These are phyloP conservation scores for Aspergillus wentii DNA, from an alignment of 495 filamentous ascomycete species.

Conservation along the genomic window DNA sequence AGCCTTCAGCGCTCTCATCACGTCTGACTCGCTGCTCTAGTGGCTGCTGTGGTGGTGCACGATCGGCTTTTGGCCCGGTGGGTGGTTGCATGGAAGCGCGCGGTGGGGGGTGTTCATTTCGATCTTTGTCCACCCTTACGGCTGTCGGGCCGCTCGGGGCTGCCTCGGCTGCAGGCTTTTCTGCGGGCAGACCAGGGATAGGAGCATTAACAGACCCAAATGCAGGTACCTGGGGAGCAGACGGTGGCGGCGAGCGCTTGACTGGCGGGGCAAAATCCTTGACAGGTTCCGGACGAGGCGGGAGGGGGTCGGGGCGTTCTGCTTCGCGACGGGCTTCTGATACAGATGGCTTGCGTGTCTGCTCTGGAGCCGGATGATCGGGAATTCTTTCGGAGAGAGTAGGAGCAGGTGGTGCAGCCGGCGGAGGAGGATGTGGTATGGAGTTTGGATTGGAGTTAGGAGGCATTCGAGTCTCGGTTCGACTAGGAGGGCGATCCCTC, in stretches of 20 bases:
- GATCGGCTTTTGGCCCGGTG: conserved; percentile 37
- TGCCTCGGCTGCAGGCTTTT: conserved; percentile 35
- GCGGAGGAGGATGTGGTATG: conserved; percentile 12
- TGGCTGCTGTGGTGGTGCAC: conserved; percentile 15
- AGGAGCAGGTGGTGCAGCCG: conserved; percentile 7
- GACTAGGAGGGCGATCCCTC: conserved; percentile 41
- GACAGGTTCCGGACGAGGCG: conserved; percentile 32
- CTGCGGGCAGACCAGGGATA: conserved; percentile 19
- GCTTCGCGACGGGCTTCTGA: conserved; percentile 37
- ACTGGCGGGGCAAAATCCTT: conserved; percentile 33
- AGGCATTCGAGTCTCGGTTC: conserved; percentile 36
- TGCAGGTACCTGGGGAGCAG: conserved; percentile 75
- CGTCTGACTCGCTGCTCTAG: conserved; percentile 18
- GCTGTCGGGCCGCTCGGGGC: conserved; percentile 26
- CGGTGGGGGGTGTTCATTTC: conserved; percentile 10
- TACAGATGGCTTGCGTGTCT: conserved; percentile 32
- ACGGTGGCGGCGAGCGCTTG: conserved; percentile 62
- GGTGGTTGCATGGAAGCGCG: conserved; percentile 27
- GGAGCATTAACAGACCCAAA: conserved; percentile 58
- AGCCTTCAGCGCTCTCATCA: conserved; percentile 11
- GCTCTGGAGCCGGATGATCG: conserved; percentile 28
- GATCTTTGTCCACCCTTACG: conserved; percentile 28
- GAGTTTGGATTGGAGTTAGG: conserved; percentile 22
- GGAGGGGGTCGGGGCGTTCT: conserved; percentile 32
- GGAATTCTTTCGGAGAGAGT: conserved; percentile 18